Evolutionary conservation across 2,329 filamentous ascomycete genomes (phyloP).

Genomic region (Alternaria brassicicola): DNA sequence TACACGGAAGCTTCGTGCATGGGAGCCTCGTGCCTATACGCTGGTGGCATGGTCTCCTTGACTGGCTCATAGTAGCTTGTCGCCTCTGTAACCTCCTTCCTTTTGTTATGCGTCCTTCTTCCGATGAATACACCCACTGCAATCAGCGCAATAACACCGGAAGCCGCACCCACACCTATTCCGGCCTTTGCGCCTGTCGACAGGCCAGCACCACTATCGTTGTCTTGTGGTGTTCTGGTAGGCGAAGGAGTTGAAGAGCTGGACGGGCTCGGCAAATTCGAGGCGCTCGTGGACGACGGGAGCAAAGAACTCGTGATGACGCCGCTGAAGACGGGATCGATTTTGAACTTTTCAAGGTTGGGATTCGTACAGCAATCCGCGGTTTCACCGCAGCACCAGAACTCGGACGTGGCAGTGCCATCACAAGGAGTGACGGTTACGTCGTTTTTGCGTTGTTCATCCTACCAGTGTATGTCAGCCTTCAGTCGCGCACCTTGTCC

Average conservation of each 20-base stretch:
- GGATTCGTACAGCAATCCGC: neutral
- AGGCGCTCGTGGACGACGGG: neutral
- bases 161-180: neutral
- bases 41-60: neutral
- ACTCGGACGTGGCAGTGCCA: neutral
- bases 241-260: neutral
- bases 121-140: neutral
- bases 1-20: neutral
- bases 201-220: neutral
- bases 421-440: neutral
- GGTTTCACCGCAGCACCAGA: neutral
- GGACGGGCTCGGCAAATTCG: neutral
- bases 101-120: neutral
- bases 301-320: neutral
- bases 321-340: neutral
- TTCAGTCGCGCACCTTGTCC: neutral
- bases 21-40: neutral
- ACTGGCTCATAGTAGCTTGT: neutral
- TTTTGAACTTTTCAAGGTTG: neutral
- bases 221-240: neutral
- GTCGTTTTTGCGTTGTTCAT: neutral
- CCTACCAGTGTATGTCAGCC: neutral
- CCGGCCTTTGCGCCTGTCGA: neutral
- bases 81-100: neutral
- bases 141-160: neutral